Percentiles rank a stretch among this genome's conserved stretches.
Conservation (phyloP, 2,329 filamentous ascomycete species). For the Botryosphaeria dothidea region DNA sequence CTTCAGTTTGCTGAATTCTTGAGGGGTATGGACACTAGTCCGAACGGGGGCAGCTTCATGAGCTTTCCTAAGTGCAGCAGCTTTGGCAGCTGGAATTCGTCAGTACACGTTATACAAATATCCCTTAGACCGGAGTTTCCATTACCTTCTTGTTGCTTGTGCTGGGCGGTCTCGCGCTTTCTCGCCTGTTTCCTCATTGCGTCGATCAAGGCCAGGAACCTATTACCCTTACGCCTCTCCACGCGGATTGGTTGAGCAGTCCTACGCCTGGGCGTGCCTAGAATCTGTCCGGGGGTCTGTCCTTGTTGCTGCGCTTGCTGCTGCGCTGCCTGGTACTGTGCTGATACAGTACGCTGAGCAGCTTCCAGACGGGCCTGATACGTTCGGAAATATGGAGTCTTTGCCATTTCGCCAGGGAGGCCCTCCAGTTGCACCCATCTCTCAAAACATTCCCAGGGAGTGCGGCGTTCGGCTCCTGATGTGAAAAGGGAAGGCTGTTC, state of each 20-base stretch:
- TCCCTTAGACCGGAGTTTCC: conserved; percentile 25
- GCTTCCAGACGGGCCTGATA: conserved; percentile 65
- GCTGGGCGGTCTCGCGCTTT: conserved; percentile 80
- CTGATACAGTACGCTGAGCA: conserved; percentile 60
- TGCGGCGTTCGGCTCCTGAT: conserved; percentile 86
- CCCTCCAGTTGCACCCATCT: conserved; percentile 92
- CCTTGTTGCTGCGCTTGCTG: conserved; percentile 57
- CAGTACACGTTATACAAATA: not conserved
- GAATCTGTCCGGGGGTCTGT: conserved; percentile 53
- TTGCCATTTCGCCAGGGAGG: conserved; percentile 87
- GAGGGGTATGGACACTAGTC: conserved; percentile 69
- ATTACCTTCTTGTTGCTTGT: conserved; percentile 80
- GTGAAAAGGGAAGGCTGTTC: conserved; percentile 72
- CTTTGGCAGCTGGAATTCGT: conserved; percentile 44
- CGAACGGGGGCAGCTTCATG: conserved; percentile 67
- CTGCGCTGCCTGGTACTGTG: conserved; percentile 57
- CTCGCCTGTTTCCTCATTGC: conserved; percentile 94
- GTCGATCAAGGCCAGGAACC: conserved; percentile 86
- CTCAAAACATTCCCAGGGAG: conserved; percentile 98
- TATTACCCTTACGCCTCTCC: conserved; percentile 81
- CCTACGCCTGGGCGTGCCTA: conserved; percentile 59
- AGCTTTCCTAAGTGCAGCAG: conserved; percentile 79
- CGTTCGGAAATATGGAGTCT: conserved; percentile 90
- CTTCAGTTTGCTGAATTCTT: conserved; percentile 87
- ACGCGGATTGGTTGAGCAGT: conserved; percentile 79